Base-by-base conservation (phyloP, 768 basidiomycete genomes). In the Tricholoma hemisulphureum region DNA sequence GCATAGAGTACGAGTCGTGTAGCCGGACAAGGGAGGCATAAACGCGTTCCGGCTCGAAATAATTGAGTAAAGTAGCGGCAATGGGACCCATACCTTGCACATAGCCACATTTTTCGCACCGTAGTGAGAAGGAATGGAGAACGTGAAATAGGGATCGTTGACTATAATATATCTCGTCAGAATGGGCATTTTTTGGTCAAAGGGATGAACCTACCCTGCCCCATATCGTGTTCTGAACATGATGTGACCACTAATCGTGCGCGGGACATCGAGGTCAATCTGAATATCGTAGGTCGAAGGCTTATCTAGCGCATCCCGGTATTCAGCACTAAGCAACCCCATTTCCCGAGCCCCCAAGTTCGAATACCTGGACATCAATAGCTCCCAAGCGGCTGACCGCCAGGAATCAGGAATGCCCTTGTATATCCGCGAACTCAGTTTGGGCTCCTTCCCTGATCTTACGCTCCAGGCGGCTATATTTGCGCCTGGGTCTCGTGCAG, bases 1-100 rank as follows among this genome's bases (percentile, higher is more conserved):
- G 95, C 81, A 98, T 85, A 28, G 79, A 80, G 71, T 96, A 98
- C 14, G 83, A 78, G 71, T 94, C 90, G 71, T 98, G 96, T 7
- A 99, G 74, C n/a, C 88, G 86, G 43, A 94, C 87, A 45, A 98
- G 82, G 24, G 87, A 81, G 4, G 89, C 84, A 67, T 95, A 97
- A 4, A 87, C 90, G 53, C 87, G 87, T 74, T 94, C 91, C 7
- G 97, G 93, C 61, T 89, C 88, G 69, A 94, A 89, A 71, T 98
- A 98, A 74, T 91, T 95, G 11, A 98, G 82, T 20, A 99, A 80
- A 1, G 95, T 98, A 1, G 95, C 91, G 0, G 96, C 93, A 57
- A 99, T 91, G 6, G 96, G 92, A 2, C 97, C 95, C 97, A 99
- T 99, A 59, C 97, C 97, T 75, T 99, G 97, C 37, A 95, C 95